phyloP scores from a whole-genome alignment of 2,329 filamentous ascomycete species.

The Paecilomyces fulvus region DNA sequence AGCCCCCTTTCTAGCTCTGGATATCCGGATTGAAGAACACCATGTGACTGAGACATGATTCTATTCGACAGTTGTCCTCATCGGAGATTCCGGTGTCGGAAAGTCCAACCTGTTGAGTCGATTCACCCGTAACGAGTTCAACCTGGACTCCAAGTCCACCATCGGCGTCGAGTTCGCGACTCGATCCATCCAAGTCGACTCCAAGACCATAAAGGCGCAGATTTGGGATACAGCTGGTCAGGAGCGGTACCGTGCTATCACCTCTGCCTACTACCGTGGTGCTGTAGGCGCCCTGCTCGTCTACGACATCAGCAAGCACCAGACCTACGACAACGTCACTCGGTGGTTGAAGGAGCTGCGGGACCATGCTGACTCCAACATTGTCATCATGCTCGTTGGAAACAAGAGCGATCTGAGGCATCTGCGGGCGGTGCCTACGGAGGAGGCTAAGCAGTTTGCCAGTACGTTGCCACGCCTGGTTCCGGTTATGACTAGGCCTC shows the following conservation, averaged over 20 bases:
- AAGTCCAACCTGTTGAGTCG: conserved; percentile 99
- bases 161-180: conserved; percentile 99
- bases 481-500: neutral
- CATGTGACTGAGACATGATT: conserved; percentile 11
- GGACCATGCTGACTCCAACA: conserved; percentile 96
- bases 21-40: conserved; percentile 1
- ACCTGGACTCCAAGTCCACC: conserved; percentile 98
- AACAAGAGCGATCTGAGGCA: conserved; percentile 99
- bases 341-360: conserved; percentile 98
- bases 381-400: conserved; percentile 98
- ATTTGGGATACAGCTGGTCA: conserved; percentile 99
- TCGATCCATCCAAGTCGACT: conserved; percentile 95
- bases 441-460: conserved; percentile 96
- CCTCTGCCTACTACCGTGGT: conserved; percentile 96
- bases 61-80: conserved; percentile 69
- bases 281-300: conserved; percentile 95
- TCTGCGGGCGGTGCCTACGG: conserved; percentile 89
- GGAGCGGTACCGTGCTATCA: conserved; percentile 98
- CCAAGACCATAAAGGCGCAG: conserved; percentile 99
- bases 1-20: conserved; percentile 10
- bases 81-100: conserved; percentile 98
- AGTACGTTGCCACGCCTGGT: conserved; percentile 50
- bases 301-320: conserved; percentile 99
- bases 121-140: conserved; percentile 99
- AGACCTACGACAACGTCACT: conserved; percentile 98